Evolutionary conservation across 2,329 filamentous ascomycete species (phyloP).

Genomic region (Xylariaceae sp.): DNA sequence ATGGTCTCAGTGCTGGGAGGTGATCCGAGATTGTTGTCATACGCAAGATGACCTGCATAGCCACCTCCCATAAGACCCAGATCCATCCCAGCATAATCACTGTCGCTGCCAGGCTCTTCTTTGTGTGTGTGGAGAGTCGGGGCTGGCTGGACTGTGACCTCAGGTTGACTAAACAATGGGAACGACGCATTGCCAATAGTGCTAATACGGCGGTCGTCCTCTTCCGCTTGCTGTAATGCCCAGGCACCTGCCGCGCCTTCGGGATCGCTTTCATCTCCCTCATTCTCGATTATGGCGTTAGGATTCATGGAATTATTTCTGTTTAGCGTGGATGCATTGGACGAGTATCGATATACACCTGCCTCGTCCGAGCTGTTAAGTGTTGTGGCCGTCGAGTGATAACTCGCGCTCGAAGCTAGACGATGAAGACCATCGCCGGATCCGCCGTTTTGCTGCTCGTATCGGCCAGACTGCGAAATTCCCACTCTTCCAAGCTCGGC

Average conservation of each 20-base stretch:
- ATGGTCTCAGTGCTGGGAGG: constrained; percentile 38
- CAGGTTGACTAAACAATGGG: constrained; percentile 43
- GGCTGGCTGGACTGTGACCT: constrained; percentile 30
- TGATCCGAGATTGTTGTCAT: constrained; percentile 47
- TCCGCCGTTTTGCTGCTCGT: constrained; percentile 42
- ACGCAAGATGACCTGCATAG: constrained; percentile 53
- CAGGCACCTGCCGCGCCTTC: constrained; percentile 82
- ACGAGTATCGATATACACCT: constrained; percentile 37
- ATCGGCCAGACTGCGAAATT: constrained; percentile 36
- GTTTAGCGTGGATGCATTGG: constrained; percentile 41
- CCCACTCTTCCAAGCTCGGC: constrained; percentile 46
- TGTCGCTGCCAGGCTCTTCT: constrained; percentile 64
- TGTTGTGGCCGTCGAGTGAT: constrained; percentile 51
- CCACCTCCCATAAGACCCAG: constrained; percentile 73
- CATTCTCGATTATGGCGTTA: constrained; percentile 39
- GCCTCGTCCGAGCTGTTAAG: constrained; percentile 35
- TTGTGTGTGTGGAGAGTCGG: constrained; percentile 42
- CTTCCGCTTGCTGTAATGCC: constrained; percentile 80
- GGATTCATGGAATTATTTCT: constrained; percentile 36
- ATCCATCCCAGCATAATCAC: constrained; percentile 70
- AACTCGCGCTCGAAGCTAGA: constrained; percentile 34
- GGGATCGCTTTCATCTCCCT: constrained; percentile 77
- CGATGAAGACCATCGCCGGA: constrained; percentile 49
- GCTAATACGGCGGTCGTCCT: constrained; percentile 67
- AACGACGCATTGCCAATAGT: constrained; percentile 44